Base-by-base conservation (phyloP, 208 protist species). In the Crithidia brevicula region DNA sequence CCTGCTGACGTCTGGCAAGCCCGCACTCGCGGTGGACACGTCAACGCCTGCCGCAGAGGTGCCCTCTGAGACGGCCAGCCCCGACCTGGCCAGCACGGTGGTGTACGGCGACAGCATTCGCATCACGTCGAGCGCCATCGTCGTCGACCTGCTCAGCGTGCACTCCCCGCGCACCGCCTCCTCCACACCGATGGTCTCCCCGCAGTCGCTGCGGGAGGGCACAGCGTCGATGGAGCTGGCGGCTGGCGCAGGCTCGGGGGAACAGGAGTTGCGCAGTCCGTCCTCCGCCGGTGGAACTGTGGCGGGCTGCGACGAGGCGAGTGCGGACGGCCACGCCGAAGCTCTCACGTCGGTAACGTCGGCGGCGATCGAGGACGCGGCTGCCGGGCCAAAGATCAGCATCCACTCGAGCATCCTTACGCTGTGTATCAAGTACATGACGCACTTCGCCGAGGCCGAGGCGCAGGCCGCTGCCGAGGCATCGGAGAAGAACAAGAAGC, bases 361-460 rank as follows among this genome's bases (percentile, higher is more conserved):
- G 15, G 6, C 42, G 40, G 2, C n/a, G 9, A 33, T 27, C 23
- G 36, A 25, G 6, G 45, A 31, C 31, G 38, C 3, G 0, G 7
- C 30, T 0, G 38, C 52, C 25, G 45, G 34, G 54, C 3, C 23
- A 23, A 20, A 46, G 53, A 6, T 68, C n/a, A 56, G 11, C 30
- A 72, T 74, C 53, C 34, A 40, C 33, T 62, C 62, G 40, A 49
- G 20, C 23, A 60, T 52, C 7, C 38, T 85, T 34, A 40, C 45
- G 36, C 59, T 85, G 27, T 85, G 80, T 64, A 76, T 85, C 34
- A 43, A 45, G 30, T 85, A 82, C 67, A 72, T 85, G 57, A 50
- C 64, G 9, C 80, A 85, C 45, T 85, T 85, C 28, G 74, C 75
- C 0, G 67, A 70, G 56, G 62, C 42, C 16, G 51, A 69, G 30